Conservation (phyloP, 176 grass and related monocot genomes). For the Bothriochloa decipiens region DNA sequence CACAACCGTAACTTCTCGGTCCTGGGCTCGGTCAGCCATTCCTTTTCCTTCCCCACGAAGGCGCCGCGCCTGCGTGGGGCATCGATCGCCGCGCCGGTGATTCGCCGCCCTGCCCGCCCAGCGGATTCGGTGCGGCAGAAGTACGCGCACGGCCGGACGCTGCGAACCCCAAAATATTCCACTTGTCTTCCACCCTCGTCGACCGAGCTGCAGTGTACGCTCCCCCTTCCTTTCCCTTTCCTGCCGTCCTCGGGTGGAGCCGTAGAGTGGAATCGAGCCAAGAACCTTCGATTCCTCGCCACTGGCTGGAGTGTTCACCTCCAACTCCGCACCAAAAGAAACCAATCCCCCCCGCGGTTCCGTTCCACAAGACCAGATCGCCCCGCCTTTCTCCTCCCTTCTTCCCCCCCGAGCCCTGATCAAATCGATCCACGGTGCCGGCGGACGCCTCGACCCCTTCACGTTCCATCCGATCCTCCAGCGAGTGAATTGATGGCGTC, state of each 20-base stretch:
- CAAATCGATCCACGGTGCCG: not conserved
- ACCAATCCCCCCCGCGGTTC: too few species aligned
- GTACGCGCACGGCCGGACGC: constrained; percentile 16
- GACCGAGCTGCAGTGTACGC: not conserved
- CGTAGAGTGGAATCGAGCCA: not conserved
- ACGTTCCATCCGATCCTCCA: not conserved
- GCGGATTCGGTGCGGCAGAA: constrained; percentile 25
- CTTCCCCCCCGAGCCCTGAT: too few species aligned
- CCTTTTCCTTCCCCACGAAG: not conserved
- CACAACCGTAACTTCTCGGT: too few species aligned
- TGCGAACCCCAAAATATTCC: constrained; percentile 16
- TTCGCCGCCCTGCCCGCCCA: not conserved
- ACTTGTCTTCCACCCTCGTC: constrained; percentile 20
- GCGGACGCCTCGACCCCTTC: not conserved
- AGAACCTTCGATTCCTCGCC: constrained; percentile 28
- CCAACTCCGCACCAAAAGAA: constrained; percentile 2
- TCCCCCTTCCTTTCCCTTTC: not conserved
- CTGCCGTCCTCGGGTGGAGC: not conserved
- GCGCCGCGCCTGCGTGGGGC: not conserved
- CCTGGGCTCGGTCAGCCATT: too few species aligned
- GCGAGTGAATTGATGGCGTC: constrained; percentile 19
- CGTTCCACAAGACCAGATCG: too few species aligned
- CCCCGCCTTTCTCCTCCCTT: too few species aligned
- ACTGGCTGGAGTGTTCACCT: not conserved
- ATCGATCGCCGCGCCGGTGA: constrained; percentile 8